Evolutionary conservation across 208 protist species (phyloP), one percentile per base, ranked within the genome.

Genomic region (Crithidia sp.): DNA sequence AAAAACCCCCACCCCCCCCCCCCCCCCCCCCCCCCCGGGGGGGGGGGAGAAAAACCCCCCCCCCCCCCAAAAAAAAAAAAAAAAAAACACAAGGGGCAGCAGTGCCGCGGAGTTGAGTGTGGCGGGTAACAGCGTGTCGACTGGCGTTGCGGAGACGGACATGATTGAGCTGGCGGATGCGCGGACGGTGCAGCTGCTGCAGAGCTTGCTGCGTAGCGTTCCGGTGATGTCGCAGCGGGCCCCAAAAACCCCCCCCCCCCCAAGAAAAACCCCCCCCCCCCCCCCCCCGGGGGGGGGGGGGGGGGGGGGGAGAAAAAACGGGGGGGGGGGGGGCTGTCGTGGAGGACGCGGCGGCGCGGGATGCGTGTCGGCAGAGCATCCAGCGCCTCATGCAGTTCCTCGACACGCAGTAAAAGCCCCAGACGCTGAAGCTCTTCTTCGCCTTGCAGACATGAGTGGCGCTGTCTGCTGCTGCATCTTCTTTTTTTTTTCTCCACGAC

Each of bases 341-440:
- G 60, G 41, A 56, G 10, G 67, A 81, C 14, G 55, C 72, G 40
- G 58, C 41, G 19, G 8, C 7, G 53, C 64, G 63, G 2, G 57
- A 67, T 14, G 14, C n/a, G 17, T 63, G 19, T 7, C 43, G 58
- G 39, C 65, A 56, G 5, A 85, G 80, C 72, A 62, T 81, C 2
- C 75, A 82, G 61, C 77, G 75, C 0, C 67, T 87, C 8, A 17
- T 83, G 3, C 70, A 74, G 8, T 74, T 78, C 36, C 53, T 87
- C 10, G 57, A 56, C 7, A 43, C 45, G 50, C 59, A 59, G 9
- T 80, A 39, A 14, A 82, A 66, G 52, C 44, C 17, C 4, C 28
- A 40, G 14, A 67, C 16, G 10, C 62, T 4, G 13, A 67, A 44
- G 5, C 49, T 45, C 17, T 49, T 44, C 5, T 45, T 10, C 7